These are phyloP conservation scores for Daedaleopsis sinensis DNA, from an alignment of 768 basidiomycete species.

Conservation along the genomic window DNA sequence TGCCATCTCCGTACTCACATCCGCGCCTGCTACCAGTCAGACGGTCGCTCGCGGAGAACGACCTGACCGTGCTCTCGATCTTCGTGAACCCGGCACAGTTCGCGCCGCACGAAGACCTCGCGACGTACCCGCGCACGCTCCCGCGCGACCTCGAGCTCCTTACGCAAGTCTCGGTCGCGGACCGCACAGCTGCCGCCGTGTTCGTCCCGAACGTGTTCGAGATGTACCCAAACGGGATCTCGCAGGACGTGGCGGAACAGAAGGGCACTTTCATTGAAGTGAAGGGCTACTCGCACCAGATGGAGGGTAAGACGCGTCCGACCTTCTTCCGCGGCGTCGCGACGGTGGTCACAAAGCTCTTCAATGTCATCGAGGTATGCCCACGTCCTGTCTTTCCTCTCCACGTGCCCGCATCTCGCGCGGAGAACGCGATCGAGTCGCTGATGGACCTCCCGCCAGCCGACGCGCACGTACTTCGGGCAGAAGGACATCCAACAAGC, in stretches of 20 bases:
- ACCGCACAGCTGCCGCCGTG: slow-evolving; percentile 61
- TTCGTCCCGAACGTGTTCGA: slow-evolving; percentile 80
- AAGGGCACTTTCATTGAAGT: slow-evolving; percentile 92
- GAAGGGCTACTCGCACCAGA: slow-evolving; percentile 86
- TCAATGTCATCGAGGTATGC: slow-evolving; percentile 86
- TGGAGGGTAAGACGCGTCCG: slow-evolving; percentile 89
- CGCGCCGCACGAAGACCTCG: slow-evolving; percentile 92
- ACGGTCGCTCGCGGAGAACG: slow-evolving; percentile 74
- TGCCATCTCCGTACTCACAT: not conserved
- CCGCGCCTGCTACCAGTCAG: slow-evolving; percentile 53
- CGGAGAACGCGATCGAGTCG: not conserved
- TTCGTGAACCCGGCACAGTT: slow-evolving; percentile 99
- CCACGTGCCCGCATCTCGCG: not conserved
- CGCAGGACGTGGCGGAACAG: slow-evolving; percentile 72
- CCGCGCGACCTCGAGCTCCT: slow-evolving; percentile 72
- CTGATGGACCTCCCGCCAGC: slow-evolving; percentile 48
- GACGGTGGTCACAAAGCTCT: slow-evolving; percentile 92
- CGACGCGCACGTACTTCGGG: slow-evolving; percentile 91
- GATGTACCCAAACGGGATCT: slow-evolving; percentile 94
- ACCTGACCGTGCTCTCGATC: slow-evolving; percentile 89
- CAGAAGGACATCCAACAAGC: slow-evolving; percentile 99
- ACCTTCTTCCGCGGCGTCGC: slow-evolving; percentile 95
- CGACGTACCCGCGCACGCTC: slow-evolving; percentile 88
- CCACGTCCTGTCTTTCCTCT: not conserved
- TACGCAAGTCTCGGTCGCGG: slow-evolving; percentile 31